Evolutionary conservation across 306 rosid genomes (phyloP).

Genomic region (Hylodesmum podocarpum): DNA sequence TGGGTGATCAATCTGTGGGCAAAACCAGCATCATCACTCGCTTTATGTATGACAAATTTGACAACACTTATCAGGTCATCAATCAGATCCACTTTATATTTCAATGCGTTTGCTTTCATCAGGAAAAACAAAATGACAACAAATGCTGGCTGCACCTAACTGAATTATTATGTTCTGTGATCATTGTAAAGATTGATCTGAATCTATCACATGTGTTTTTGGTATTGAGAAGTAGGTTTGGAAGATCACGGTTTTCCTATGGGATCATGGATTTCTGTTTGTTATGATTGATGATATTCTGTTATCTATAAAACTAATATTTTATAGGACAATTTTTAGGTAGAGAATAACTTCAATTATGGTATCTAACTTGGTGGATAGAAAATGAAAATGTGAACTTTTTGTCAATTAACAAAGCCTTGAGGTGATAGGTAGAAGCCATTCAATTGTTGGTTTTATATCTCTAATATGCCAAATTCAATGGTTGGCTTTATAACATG

Average conservation of each 20-base stretch:
- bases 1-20: constrained; percentile 54
- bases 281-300: background rate
- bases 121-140: background rate
- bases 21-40: constrained; percentile 56
- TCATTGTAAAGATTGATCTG: constrained; percentile 9
- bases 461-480: background rate
- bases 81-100: constrained; percentile 26
- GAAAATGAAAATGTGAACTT: background rate
- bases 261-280: background rate
- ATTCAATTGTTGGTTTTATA: background rate
- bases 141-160: background rate
- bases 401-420: background rate
- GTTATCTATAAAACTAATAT: background rate
- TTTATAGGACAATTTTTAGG: background rate
- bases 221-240: background rate
- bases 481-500: background rate
- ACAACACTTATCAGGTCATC: constrained; percentile 49
- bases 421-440: background rate
- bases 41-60: constrained; percentile 54
- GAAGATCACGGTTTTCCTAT: constrained; percentile 22
- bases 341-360: background rate
- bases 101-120: background rate
- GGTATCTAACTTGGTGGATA: background rate
- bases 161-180: background rate
- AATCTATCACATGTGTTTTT: background rate